phyloP scores from a whole-genome alignment of 345 rosid genomes.

The Eutrema yunnanense region DNA sequence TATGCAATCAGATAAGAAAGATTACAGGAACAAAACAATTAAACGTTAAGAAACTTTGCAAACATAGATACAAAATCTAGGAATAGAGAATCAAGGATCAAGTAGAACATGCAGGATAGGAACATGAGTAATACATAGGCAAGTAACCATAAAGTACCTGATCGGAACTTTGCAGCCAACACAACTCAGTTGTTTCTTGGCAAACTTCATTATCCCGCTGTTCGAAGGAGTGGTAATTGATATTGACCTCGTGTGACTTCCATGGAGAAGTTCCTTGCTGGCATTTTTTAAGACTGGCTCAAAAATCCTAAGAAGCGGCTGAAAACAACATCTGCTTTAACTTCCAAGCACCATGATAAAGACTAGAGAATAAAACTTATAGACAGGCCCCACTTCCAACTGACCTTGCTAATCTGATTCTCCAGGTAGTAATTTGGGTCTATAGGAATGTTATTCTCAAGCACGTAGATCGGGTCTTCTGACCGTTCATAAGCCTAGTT shows the following conservation, averaged over 20 bases:
- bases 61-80: not conserved
- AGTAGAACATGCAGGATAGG: not conserved
- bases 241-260: conserved; percentile 90
- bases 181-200: conserved; percentile 81
- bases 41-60: not conserved
- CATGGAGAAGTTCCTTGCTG: conserved; percentile 82
- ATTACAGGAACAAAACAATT: not conserved
- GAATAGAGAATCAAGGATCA: not conserved
- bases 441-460: conserved; percentile 86
- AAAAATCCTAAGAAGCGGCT: conserved; percentile 93
- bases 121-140: conserved; percentile 9
- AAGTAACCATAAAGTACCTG: conserved; percentile 35
- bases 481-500: conserved; percentile 90
- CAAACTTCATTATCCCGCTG: conserved; percentile 93
- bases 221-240: conserved; percentile 85
- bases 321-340: conserved; percentile 27
- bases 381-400: conserved; percentile 11
- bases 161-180: conserved; percentile 83
- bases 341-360: not conserved
- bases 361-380: conserved; percentile 1
- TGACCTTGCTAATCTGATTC: conserved; percentile 93
- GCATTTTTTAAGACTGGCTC: conserved; percentile 98
- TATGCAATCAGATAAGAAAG: not conserved
- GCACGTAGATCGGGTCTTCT: conserved; percentile 94
- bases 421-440: conserved; percentile 92